phyloP scores from a whole-genome alignment of 202 grass and related monocot species.

The Panicum virgatum region DNA sequence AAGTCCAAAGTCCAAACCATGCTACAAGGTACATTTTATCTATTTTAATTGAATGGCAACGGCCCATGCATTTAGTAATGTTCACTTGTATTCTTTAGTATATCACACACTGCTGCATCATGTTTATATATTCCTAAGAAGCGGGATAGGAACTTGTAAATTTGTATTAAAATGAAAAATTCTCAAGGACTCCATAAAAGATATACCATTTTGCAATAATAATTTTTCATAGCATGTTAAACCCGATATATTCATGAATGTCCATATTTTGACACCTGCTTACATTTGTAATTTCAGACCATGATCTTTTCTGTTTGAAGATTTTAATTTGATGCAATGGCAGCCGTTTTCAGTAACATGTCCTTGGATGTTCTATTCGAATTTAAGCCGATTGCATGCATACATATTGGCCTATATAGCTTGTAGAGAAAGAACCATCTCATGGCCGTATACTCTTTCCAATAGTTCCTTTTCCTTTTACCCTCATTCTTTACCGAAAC shows the following conservation, averaged over 20 bases:
- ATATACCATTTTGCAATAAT: background rate
- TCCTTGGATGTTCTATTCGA: slow-evolving; percentile 7
- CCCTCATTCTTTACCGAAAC: slow-evolving; percentile 35
- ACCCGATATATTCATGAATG: background rate
- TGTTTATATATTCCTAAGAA: background rate
- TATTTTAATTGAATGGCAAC: background rate
- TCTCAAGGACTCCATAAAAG: background rate
- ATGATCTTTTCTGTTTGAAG: slow-evolving; percentile 10
- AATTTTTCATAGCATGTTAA: background rate
- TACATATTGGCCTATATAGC: background rate
- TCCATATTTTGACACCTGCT: background rate
- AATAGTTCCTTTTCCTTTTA: slow-evolving; percentile 31
- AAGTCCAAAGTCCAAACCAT: background rate
- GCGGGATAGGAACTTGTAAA: background rate
- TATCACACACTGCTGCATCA: background rate
- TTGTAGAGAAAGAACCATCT: background rate
- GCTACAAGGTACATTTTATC: background rate
- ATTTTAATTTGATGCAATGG: background rate
- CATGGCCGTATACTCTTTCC: slow-evolving; percentile 5
- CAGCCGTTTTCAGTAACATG: background rate
- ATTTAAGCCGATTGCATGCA: slow-evolving; percentile 6
- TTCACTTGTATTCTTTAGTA: background rate
- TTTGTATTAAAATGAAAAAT: background rate
- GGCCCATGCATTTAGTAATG: background rate
- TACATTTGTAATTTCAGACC: background rate